These are phyloP conservation scores for Fusarium abutilonis DNA, from an alignment of 2,329 filamentous ascomycete species.

Conservation along the genomic window DNA sequence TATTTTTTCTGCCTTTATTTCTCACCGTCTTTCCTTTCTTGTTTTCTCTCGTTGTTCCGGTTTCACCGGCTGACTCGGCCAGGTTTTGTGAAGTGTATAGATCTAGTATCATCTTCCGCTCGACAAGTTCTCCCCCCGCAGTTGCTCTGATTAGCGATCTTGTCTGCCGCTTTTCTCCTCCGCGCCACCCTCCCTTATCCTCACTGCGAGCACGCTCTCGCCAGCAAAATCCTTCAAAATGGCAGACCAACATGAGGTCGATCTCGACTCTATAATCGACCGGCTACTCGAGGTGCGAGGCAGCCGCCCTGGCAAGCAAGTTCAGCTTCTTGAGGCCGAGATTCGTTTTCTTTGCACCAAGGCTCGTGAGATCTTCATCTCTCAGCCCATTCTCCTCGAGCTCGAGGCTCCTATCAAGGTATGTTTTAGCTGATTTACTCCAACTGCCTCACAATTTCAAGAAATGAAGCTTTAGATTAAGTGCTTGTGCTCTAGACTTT, in stretches of 20 bases:
- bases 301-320: slow-evolving; percentile 97
- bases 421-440: slow-evolving; percentile 47
- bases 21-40: slow-evolving; percentile 6
- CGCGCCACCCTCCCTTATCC: slow-evolving; percentile 42
- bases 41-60: slow-evolving; percentile 15
- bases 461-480: slow-evolving; percentile 1
- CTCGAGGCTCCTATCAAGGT: slow-evolving; percentile 99
- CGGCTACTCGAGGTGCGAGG: slow-evolving; percentile 96
- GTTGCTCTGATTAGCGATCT: slow-evolving; percentile 46
- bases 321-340: slow-evolving; percentile 94
- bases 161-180: slow-evolving; percentile 41
- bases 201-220: slow-evolving; percentile 54
- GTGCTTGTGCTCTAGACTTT: slow-evolving; percentile 4
- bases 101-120: slow-evolving; percentile 44
- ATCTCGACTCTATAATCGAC: slow-evolving; percentile 99
- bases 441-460: slow-evolving; percentile 2
- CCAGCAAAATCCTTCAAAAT: slow-evolving; percentile 56
- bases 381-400: slow-evolving; percentile 96
- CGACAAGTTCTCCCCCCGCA: slow-evolving; percentile 43
- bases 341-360: slow-evolving; percentile 98
- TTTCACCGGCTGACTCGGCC: slow-evolving; percentile 41
- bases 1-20: slow-evolving; percentile 16
- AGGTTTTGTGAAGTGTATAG: slow-evolving; percentile 50
- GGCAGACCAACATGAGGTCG: slow-evolving; percentile 84
- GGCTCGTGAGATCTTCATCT: slow-evolving; percentile 99